These are phyloP conservation scores for Copromyces sp. DNA, from an alignment of 495 filamentous ascomycete species.

Conservation along the genomic window DNA sequence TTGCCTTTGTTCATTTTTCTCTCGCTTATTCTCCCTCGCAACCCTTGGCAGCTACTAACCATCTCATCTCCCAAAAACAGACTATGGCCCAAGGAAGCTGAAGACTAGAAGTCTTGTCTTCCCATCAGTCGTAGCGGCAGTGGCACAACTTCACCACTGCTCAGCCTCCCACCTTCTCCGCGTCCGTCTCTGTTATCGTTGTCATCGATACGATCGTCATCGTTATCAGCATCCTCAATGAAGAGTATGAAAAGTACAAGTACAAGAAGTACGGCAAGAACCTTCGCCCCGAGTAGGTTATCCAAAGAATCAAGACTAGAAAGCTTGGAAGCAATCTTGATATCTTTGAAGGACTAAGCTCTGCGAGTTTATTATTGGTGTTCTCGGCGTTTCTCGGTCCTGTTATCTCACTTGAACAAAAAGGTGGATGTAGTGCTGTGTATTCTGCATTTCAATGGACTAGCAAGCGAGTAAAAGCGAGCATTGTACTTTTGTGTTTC, in stretches of 20 bases:
- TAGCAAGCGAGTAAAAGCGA: neutral
- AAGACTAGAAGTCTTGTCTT: conserved; percentile 11
- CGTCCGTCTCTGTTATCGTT: neutral
- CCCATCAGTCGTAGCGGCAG: neutral
- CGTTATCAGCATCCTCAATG: neutral
- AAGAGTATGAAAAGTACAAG: neutral
- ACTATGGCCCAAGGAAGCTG: conserved; percentile 21
- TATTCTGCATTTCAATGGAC: neutral
- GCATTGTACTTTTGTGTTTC: neutral
- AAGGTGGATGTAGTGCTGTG: neutral
- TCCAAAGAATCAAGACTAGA: neutral
- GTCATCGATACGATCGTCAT: neutral
- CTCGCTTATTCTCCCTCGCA: neutral
- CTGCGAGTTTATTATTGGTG: neutral
- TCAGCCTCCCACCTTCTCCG: neutral
- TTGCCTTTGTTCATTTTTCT: conserved; percentile 20
- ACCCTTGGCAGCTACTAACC: neutral
- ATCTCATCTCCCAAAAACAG: conserved; percentile 1
- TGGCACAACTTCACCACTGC: neutral
- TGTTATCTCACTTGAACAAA: neutral
- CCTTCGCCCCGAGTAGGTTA: neutral
- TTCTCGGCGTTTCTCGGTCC: neutral
- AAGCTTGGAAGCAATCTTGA: neutral
- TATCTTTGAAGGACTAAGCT: neutral
- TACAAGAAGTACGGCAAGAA: neutral